phyloP scores from a whole-genome alignment of 2,329 filamentous ascomycete species.

The Microdochium trichocladiopsis region DNA sequence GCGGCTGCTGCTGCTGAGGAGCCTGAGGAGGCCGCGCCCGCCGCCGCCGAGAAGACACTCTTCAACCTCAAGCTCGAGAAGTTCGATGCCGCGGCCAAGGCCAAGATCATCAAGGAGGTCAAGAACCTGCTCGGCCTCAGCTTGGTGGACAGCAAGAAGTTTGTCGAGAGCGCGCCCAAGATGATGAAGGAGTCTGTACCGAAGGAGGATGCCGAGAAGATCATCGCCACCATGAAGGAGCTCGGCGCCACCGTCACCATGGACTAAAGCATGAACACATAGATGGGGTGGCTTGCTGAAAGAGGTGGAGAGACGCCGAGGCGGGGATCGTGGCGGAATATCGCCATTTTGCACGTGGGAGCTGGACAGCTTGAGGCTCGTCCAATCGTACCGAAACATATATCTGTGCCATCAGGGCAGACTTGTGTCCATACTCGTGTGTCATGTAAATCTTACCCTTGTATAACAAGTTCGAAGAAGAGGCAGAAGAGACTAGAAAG shows the following conservation, averaged over 20 bases:
- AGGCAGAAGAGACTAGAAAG: slow-evolving; percentile 1
- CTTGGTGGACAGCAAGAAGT: slow-evolving; percentile 99
- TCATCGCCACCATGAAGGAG: slow-evolving; percentile 88
- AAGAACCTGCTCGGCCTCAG: slow-evolving; percentile 92
- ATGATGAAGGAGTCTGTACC: slow-evolving; percentile 97
- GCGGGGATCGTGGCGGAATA: too few species aligned
- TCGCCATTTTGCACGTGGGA: too few species aligned
- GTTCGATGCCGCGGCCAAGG: slow-evolving; percentile 84
- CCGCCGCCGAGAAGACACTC: slow-evolving; percentile 89
- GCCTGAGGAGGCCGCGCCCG: slow-evolving; percentile 80
- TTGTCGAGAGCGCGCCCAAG: slow-evolving; percentile 97
- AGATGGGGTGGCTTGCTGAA: neutral
- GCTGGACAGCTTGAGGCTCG: neutral
- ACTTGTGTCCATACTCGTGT: neutral
- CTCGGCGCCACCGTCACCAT: slow-evolving; percentile 83
- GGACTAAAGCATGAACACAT: slow-evolving; percentile 57
- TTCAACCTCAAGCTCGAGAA: slow-evolving; percentile 93
- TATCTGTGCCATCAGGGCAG: neutral
- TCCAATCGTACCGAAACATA: slow-evolving; percentile 1
- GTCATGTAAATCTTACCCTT: slow-evolving; percentile 6
- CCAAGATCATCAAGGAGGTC: slow-evolving; percentile 99
- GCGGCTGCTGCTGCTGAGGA: slow-evolving; percentile 63
- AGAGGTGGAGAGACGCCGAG: too few species aligned
- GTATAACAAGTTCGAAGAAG: slow-evolving; percentile 7
- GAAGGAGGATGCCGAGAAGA: slow-evolving; percentile 99